Conservation (phyloP, 169 alveolate genomes). For the Cryptosporidium ryanae region DNA sequence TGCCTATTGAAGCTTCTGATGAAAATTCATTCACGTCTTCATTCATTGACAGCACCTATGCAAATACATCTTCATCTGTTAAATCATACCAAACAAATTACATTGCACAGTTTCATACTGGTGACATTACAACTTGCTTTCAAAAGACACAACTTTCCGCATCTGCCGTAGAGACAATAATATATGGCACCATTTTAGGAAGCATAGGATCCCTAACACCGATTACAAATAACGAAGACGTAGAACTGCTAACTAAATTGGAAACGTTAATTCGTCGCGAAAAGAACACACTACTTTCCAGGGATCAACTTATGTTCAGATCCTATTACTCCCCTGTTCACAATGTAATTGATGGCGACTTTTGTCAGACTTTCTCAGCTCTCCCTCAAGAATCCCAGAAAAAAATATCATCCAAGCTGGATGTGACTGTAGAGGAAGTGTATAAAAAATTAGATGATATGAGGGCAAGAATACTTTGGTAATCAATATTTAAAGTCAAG, state of each 20-base stretch:
- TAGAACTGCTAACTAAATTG: constrained; percentile 72
- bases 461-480: constrained; percentile 90
- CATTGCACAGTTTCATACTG: constrained; percentile 95
- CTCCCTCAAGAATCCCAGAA: constrained; percentile 87
- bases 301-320: constrained; percentile 88
- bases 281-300: constrained; percentile 76
- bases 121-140: constrained; percentile 96
- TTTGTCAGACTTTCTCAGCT: constrained; percentile 92
- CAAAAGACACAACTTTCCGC: constrained; percentile 89
- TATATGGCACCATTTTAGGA: constrained; percentile 97
- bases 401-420: constrained; percentile 91
- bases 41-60: constrained; percentile 1
- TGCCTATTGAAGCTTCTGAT: constrained; percentile 80
- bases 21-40: constrained; percentile 21
- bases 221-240: constrained; percentile 94
- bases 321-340: constrained; percentile 87
- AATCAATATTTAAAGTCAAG: too few species aligned
- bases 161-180: constrained; percentile 90
- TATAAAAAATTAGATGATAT: constrained; percentile 94
- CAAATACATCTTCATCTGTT: neutral
- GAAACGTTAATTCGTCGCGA: constrained; percentile 31
- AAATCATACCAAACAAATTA: constrained; percentile 77
- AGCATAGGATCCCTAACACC: constrained; percentile 95
- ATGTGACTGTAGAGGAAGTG: constrained; percentile 92
- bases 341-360: constrained; percentile 97